A percentile compares a stretch with the other conserved stretches of the same genome.
These are phyloP conservation scores for Cladorrhinum sp. DNA, from an alignment of 2,329 filamentous ascomycete species.

Conservation along the genomic window DNA sequence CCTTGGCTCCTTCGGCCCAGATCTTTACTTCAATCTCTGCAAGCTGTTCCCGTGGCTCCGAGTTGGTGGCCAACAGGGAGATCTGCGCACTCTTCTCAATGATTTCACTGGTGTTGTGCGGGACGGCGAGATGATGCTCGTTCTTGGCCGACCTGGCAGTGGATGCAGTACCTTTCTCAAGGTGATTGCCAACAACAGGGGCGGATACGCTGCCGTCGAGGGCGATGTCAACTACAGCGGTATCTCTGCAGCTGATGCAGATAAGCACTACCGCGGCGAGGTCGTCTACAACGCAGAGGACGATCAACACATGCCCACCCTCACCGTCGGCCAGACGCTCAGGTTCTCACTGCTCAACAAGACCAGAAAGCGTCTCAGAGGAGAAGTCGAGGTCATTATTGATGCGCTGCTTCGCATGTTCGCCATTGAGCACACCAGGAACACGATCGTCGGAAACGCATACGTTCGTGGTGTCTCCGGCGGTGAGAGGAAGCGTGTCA, in stretches of 20 bases:
- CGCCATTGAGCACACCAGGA: slow-evolving; percentile 62
- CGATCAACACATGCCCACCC: slow-evolving; percentile 66
- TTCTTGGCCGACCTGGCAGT: slow-evolving; percentile 55
- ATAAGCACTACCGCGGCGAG: slow-evolving; percentile 37
- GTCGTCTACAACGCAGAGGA: slow-evolving; percentile 61
- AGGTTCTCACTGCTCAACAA: slow-evolving; percentile 64
- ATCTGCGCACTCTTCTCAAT: slow-evolving; percentile 38
- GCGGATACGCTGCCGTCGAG: slow-evolving; percentile 56
- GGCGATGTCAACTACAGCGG: slow-evolving; percentile 58
- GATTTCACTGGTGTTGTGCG: slow-evolving; percentile 56
- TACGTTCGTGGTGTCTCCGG: slow-evolving; percentile 60
- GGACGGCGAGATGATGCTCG: slow-evolving; percentile 55
- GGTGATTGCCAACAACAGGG: slow-evolving; percentile 51
- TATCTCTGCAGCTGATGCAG: slow-evolving; percentile 56
- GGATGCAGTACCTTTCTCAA: slow-evolving; percentile 46
- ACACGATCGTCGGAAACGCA: slow-evolving; percentile 67
- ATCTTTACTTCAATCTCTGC: slow-evolving; percentile 64
- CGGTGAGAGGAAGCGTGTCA: slow-evolving; percentile 70
- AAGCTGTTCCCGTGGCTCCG: slow-evolving; percentile 35
- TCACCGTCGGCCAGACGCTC: slow-evolving; percentile 66
- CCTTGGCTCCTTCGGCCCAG: slow-evolving; percentile 75
- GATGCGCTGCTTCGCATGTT: slow-evolving; percentile 65
- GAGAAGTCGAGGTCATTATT: slow-evolving; percentile 54
- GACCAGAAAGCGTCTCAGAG: slow-evolving; percentile 61
- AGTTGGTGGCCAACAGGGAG: slow-evolving; percentile 12